Conservation (phyloP, 2,329 filamentous ascomycete genomes). For the Cordyceps pruinosa region DNA sequence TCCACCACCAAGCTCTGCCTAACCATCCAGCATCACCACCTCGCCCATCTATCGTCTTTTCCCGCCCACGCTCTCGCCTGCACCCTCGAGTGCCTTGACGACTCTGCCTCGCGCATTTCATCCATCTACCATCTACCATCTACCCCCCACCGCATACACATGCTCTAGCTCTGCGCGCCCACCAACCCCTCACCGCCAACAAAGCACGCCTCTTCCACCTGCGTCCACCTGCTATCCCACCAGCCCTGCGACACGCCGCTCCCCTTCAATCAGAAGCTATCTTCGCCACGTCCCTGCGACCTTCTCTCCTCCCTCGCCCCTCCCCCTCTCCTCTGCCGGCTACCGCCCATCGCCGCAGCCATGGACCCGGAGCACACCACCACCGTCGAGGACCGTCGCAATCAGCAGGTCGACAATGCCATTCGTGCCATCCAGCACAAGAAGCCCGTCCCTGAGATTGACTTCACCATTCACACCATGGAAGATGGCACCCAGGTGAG, state of each 20-base stretch:
- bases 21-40: neutral
- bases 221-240: neutral
- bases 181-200: conserved; percentile 8
- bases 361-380: conserved; percentile 43
- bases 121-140: neutral
- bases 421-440: conserved; percentile 90
- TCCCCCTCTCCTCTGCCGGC: neutral
- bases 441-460: conserved; percentile 93
- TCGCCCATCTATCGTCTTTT: neutral
- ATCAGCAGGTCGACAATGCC: conserved; percentile 73
- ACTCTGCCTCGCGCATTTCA: neutral
- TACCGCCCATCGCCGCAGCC: conserved; percentile 20
- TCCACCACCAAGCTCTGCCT: neutral
- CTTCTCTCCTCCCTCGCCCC: neutral
- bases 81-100: neutral
- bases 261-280: neutral
- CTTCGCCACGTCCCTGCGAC: neutral
- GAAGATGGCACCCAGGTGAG: conserved; percentile 94
- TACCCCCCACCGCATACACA: neutral
- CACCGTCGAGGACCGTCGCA: conserved; percentile 40
- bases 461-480: conserved; percentile 98
- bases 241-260: neutral
- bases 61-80: neutral
- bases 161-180: neutral
- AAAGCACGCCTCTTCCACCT: neutral